A percentile compares a stretch with the other conserved stretches of the same genome.
Evolutionary conservation across 2,329 filamentous ascomycete species (phyloP).

Genomic region (Sporothrix protearum): DNA sequence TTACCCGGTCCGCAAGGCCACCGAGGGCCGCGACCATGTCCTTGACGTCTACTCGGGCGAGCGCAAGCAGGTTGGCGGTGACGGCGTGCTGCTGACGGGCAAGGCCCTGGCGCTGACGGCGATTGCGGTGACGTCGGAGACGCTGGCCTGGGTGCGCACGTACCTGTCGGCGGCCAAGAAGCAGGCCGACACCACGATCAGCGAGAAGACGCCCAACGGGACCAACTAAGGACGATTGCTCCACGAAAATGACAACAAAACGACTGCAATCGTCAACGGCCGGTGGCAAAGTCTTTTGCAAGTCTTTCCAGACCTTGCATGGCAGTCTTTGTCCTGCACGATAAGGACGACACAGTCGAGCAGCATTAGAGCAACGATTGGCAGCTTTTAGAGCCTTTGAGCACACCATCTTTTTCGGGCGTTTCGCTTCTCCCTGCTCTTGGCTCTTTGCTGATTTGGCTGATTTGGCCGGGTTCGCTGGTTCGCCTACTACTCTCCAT

Average conservation of each 20-base stretch:
- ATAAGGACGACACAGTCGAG: background rate
- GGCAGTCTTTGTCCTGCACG: background rate
- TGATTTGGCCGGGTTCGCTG: no score
- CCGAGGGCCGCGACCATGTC: constrained; percentile 61
- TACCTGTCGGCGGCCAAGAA: constrained; percentile 61
- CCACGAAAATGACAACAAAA: background rate
- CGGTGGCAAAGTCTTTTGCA: background rate
- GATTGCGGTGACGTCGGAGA: constrained; percentile 63
- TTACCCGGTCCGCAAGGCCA: constrained; percentile 59
- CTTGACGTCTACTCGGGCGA: constrained; percentile 55
- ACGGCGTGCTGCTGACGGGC: constrained; percentile 62
- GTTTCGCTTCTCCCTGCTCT: background rate
- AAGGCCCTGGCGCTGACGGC: constrained; percentile 68
- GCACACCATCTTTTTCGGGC: background rate
- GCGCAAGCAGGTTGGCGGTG: constrained; percentile 60
- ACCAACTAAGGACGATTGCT: constrained; percentile 5
- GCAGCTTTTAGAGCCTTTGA: background rate
- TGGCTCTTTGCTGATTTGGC: background rate
- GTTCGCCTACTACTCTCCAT: background rate
- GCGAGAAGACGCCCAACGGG: constrained; percentile 48
- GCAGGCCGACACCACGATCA: constrained; percentile 41
- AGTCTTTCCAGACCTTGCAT: background rate
- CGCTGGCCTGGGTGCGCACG: constrained; percentile 57
- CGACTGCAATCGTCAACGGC: background rate
- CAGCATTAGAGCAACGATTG: background rate